A percentile compares a stretch with the other conserved stretches of the same genome.
phyloP scores from a whole-genome alignment of 2,329 filamentous ascomycete genomes.

The Stemphylium lycopersici region DNA sequence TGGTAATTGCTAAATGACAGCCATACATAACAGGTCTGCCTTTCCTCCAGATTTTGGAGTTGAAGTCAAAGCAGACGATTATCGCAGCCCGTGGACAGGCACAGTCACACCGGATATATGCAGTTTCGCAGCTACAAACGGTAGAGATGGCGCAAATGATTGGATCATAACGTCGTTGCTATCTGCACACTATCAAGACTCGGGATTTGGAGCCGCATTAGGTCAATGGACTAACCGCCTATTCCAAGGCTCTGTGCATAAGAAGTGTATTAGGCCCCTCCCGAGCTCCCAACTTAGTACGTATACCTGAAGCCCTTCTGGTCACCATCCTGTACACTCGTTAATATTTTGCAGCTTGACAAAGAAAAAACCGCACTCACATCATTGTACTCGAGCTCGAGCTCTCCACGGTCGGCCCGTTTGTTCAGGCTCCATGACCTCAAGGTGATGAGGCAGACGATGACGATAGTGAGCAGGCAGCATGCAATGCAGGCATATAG shows the following conservation, averaged over 20 bases:
- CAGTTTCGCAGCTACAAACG: neutral
- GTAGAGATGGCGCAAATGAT: neutral
- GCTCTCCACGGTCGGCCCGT: slow-evolving; percentile 49
- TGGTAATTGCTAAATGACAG: no score
- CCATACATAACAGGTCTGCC: no score
- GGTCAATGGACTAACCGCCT: neutral
- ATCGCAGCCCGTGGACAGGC: no score
- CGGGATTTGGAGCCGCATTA: neutral
- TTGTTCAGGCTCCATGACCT: slow-evolving; percentile 46
- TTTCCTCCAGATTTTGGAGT: no score
- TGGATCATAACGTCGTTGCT: neutral
- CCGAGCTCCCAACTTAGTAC: slow-evolving; percentile 14
- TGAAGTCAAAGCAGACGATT: no score
- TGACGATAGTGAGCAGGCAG: slow-evolving; percentile 44
- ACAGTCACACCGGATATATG: neutral
- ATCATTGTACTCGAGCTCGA: slow-evolving; percentile 49
- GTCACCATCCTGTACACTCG: slow-evolving; percentile 29
- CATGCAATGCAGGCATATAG: slow-evolving; percentile 50
- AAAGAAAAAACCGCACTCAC: slow-evolving; percentile 28
- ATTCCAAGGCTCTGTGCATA: neutral
- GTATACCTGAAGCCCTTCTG: slow-evolving; percentile 47
- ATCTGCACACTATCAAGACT: neutral
- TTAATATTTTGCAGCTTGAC: slow-evolving; percentile 16
- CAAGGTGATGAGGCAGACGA: slow-evolving; percentile 42
- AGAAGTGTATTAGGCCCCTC: neutral